These are phyloP conservation scores for Sarocladium oryzae DNA, from an alignment of 2,329 filamentous ascomycete genomes.

Conservation along the genomic window DNA sequence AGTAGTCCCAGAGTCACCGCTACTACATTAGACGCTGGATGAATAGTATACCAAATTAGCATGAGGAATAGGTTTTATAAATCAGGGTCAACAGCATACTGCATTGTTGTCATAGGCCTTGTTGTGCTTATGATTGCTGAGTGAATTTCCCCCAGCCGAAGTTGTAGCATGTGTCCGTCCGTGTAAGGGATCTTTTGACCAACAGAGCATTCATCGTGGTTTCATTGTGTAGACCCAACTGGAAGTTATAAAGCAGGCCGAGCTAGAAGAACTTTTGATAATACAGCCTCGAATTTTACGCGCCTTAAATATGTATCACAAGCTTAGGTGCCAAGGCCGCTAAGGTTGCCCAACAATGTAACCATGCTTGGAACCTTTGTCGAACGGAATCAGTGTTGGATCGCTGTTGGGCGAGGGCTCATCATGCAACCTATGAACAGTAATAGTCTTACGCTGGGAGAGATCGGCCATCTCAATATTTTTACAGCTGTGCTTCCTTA, in stretches of 20 bases:
- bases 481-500: too few species aligned
- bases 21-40: background rate
- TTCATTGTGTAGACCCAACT: background rate
- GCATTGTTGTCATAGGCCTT: background rate
- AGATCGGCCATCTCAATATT: too few species aligned
- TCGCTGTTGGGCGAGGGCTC: too few species aligned
- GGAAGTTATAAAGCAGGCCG: background rate
- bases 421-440: too few species aligned
- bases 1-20: background rate
- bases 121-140: background rate
- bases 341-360: too few species aligned
- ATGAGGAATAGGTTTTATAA: background rate
- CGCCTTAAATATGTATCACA: background rate
- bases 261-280: background rate
- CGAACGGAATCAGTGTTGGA: too few species aligned
- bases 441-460: too few species aligned
- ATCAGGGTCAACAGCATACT: background rate
- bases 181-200: background rate
- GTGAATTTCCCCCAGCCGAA: background rate
- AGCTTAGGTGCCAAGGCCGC: too few species aligned
- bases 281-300: background rate
- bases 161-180: background rate
- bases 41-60: background rate
- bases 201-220: background rate
- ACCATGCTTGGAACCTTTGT: too few species aligned